Evolutionary conservation across 352 stramenopile genomes (phyloP).

Genomic region (Globisporangium abappressorium): DNA sequence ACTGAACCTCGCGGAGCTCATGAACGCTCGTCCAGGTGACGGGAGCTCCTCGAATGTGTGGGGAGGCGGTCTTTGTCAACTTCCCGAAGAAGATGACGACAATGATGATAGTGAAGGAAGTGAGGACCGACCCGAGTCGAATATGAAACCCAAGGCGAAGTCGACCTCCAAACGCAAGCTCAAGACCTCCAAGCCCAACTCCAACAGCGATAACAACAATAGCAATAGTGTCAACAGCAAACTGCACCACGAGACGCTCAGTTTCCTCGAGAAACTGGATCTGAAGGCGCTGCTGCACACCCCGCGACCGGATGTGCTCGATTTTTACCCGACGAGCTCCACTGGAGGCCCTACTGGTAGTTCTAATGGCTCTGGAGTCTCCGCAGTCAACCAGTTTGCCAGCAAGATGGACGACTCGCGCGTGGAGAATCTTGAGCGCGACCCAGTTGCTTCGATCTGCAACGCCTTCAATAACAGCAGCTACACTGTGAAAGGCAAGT

Average conservation of each 20-base stretch:
- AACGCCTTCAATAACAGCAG: not conserved
- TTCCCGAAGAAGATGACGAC: conserved; percentile 19
- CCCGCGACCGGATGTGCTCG: conserved; percentile 51
- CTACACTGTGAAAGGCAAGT: not conserved
- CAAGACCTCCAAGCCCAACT: not conserved
- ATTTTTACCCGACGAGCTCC: conserved; percentile 27
- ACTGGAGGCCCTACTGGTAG: conserved; percentile 2
- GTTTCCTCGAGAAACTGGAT: conserved; percentile 60
- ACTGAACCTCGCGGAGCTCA: conserved; percentile 45
- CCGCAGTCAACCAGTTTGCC: not conserved
- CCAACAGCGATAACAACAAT: conserved; percentile 15
- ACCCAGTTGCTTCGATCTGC: not conserved
- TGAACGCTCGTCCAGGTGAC: conserved; percentile 31
- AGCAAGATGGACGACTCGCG: not conserved
- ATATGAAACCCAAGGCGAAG: not conserved
- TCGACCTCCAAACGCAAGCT: not conserved
- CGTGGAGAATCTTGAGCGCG: conserved; percentile 5
- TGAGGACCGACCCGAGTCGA: not conserved
- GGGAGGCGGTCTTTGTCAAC: conserved; percentile 5
- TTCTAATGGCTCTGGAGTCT: too few species aligned
- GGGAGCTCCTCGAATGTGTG: conserved; percentile 1
- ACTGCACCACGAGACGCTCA: conserved; percentile 46
- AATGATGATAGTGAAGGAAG: conserved; percentile 22
- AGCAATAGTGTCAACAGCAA: conserved; percentile 4
- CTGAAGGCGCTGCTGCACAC: conserved; percentile 60